Conservation (phyloP, 2,329 filamentous ascomycete species). For the Arthrobotrys sphaeroides region DNA sequence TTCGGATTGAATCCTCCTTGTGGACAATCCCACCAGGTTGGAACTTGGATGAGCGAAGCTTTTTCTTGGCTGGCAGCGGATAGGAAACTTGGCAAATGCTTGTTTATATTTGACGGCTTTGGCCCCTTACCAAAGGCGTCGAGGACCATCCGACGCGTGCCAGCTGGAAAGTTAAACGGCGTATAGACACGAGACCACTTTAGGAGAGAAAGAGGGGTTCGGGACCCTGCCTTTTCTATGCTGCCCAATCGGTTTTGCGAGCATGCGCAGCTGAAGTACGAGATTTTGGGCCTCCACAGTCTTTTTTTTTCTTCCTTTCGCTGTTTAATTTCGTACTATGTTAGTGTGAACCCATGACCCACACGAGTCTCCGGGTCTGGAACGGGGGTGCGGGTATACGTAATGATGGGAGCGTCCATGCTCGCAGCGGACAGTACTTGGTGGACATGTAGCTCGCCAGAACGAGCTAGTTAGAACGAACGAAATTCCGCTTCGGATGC, state of each 20-base stretch:
- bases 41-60: constrained; percentile 49
- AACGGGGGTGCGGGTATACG: background rate
- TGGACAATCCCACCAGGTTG: constrained; percentile 41
- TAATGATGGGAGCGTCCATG: background rate
- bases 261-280: background rate
- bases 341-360: constrained; percentile 12
- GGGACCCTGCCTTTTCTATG: background rate
- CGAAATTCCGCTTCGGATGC: no score
- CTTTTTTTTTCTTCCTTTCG: no score
- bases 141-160: constrained; percentile 17
- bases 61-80: constrained; percentile 54
- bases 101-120: constrained; percentile 52
- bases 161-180: constrained; percentile 4
- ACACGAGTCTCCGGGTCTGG: background rate
- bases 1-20: background rate
- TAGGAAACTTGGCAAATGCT: constrained; percentile 54
- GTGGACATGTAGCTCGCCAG: background rate
- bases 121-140: constrained; percentile 37
- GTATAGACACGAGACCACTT: constrained; percentile 9
- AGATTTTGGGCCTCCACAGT: background rate
- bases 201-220: background rate
- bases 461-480: background rate
- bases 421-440: background rate
- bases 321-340: background rate
- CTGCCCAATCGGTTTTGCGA: constrained; percentile 17